Percentiles rank a stretch among this genome's conserved stretches.
Conservation (phyloP, 352 stramenopile genomes). For the Phytophthora chlamydospora region DNA sequence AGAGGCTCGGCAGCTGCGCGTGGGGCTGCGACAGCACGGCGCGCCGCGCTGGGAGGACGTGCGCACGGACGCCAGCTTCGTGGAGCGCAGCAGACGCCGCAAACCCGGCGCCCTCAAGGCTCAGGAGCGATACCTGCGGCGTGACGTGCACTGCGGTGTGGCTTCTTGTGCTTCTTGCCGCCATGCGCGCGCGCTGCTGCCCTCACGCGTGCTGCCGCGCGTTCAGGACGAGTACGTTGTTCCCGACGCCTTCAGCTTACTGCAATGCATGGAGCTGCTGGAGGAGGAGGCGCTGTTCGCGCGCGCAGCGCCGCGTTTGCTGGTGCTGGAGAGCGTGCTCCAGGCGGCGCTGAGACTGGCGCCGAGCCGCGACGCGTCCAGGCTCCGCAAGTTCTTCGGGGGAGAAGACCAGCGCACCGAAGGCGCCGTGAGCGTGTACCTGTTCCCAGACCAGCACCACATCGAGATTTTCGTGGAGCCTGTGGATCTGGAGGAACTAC, state of each 20-base stretch:
- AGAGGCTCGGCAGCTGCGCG: conserved; percentile 25
- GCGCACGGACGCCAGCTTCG: conserved; percentile 63
- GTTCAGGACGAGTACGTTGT: conserved; percentile 62
- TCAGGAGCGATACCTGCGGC: conserved; percentile 73
- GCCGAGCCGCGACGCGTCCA: conserved; percentile 65
- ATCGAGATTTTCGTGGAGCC: conserved; percentile 56
- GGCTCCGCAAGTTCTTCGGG: conserved; percentile 70
- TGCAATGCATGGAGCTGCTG: conserved; percentile 83
- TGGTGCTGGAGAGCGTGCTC: conserved; percentile 81
- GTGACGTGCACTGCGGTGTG: conserved; percentile 76
- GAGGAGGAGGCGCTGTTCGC: conserved; percentile 64
- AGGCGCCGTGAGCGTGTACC: conserved; percentile 49
- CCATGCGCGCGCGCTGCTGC: conserved; percentile 26
- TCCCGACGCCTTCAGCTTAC: conserved; percentile 69
- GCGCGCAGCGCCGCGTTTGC: conserved; percentile 42
- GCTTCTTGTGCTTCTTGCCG: conserved; percentile 51
- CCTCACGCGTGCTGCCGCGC: conserved; percentile 37
- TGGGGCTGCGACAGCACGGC: conserved; percentile 33
- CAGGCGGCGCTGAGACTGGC: conserved; percentile 65
- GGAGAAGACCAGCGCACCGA: conserved; percentile 54
- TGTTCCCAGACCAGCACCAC: conserved; percentile 82
- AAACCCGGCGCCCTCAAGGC: conserved; percentile 75
- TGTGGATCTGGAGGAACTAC: conserved; percentile 44
- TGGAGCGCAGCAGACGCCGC: conserved; percentile 77
- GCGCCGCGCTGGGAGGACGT: conserved; percentile 55